These are phyloP conservation scores for sunflower (Helianthus annuus) DNA, from an alignment of 129 eudicot species.

Conservation along the genomic window DNA sequence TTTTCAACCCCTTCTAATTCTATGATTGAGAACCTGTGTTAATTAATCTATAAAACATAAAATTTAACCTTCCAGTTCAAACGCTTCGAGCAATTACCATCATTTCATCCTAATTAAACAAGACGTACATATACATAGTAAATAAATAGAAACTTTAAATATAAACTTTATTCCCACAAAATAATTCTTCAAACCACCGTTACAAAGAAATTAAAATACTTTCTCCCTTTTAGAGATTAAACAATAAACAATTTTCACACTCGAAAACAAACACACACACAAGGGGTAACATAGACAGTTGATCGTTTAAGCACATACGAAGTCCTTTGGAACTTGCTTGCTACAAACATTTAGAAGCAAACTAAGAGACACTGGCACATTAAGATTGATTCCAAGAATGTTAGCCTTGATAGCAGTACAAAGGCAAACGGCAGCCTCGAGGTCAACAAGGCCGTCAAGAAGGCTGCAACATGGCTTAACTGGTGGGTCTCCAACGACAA, in stretches of 20 bases:
- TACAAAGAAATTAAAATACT: constrained; percentile 16
- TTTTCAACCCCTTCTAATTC: not conserved
- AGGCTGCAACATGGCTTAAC: constrained; percentile 57
- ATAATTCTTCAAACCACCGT: not conserved
- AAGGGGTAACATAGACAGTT: not conserved
- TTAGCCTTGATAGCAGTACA: constrained; percentile 71
- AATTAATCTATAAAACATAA: not conserved
- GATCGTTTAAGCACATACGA: constrained; percentile 43
- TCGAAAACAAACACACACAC: constrained; percentile 8
- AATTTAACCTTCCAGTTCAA: not conserved
- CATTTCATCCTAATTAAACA: not conserved
- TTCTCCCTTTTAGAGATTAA: not conserved
- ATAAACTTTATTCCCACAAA: constrained; percentile 5
- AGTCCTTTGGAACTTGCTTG: constrained; percentile 54
- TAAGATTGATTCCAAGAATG: constrained; percentile 61
- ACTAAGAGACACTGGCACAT: constrained; percentile 60
- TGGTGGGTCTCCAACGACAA: constrained; percentile 48
- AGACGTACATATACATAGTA: not conserved
- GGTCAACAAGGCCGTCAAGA: constrained; percentile 53
- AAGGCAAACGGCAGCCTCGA: constrained; percentile 73
- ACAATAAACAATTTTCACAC: constrained; percentile 13
- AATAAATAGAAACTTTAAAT: not conserved
- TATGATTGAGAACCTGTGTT: not conserved
- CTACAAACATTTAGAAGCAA: constrained; percentile 63
- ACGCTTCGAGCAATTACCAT: not conserved